Base-by-base conservation (phyloP, 176 grass and related monocot species). In the Triticum timopheevii region DNA sequence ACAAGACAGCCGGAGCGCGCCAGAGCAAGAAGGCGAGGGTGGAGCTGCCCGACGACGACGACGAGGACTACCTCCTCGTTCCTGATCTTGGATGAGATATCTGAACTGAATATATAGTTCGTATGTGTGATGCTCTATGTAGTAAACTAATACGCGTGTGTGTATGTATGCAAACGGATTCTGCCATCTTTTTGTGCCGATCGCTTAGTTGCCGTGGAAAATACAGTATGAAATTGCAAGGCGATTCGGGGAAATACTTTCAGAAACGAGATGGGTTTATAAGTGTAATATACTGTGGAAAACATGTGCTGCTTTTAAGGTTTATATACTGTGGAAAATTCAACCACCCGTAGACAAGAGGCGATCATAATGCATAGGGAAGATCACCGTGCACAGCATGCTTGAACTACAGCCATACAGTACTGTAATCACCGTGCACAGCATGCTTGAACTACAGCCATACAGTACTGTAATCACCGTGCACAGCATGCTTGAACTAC, bases 11-110 rank as follows among this genome's bases (percentile, higher is more conserved):
- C 89, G 74, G 89, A 2, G 85, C 82, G 54, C 90, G 70, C 12
- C 77, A 85, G 69, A 85, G 38, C 76, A 98, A 99, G 94, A 96
- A 90, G 88, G 80, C 82, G 1, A 85, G 94, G 40, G 45, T 99
- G 68, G 90, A 91, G 71, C 65, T 88, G 61, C 91, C 90, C 24
- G 92, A 95, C 11, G 92, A 99, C 5, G 97, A 98, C 9, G 97
- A 98, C 15, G 97, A 96, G 12, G 96, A 96, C 84, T 99, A 80
- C 88, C 91, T 94, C 65, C 80, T 94, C 58, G 97, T 99, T 23
- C 97, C 97, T 44, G 97, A 99, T 93, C 94, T 99, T 17, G 97
- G 97, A 77, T 96, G 80, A 93, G 8, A 84, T 3, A 23, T 73
- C 10, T 3, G 16, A 56, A 20, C 16, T 13, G 27, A 28, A 75